Base-by-base conservation (phyloP, 2,329 filamentous ascomycete genomes). In the Sarocladium kiliense region DNA sequence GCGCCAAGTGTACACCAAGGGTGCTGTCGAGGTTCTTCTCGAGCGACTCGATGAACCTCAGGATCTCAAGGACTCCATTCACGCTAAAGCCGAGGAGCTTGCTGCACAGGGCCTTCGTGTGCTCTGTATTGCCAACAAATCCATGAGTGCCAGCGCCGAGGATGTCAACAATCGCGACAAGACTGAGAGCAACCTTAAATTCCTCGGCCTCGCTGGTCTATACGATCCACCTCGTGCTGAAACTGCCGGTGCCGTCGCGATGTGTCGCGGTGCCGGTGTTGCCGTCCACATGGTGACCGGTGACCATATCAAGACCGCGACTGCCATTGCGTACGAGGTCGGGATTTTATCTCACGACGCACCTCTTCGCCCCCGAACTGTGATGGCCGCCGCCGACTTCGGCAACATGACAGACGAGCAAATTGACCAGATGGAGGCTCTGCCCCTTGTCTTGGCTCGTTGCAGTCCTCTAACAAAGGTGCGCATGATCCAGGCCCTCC, bases 401-500 rank as follows among this genome's bases (percentile, higher is more conserved):
- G 85, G 86, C 61, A 75, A 75, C 36, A 73, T 89, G 23, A 79
- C 74, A 3, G 80, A 88, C 45, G 76, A 75, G 1, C 74, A 89
- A 63, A 79, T 89, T 44, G 86, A 89, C 61, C 70, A 69, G 2
- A 68, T 89, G 21, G 77, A 81, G 1, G 71, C 75, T 3, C 72
- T 89, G 2, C 86, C 86, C 0, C 72, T 88, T 7, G 86, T 89
- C 2, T 77, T 89, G 47, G 86, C 86, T 57, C 77, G 86, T 37
- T 89, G 86, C 66, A 85, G 84, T 44, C 86, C 86, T 1, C 73
- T 82, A 55, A 89, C 86, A 34, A 89, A 89, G 68, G 85, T 88
- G n/a, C 79, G 86, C 59, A 86, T 89, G 80, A 86, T 89, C 56
- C 84, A 88, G 64, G 85, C 86, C n/a, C 77, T 89, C 57, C 85